Base-by-base conservation (phyloP, 2,329 filamentous ascomycete genomes). In the Penicillium sp. region DNA sequence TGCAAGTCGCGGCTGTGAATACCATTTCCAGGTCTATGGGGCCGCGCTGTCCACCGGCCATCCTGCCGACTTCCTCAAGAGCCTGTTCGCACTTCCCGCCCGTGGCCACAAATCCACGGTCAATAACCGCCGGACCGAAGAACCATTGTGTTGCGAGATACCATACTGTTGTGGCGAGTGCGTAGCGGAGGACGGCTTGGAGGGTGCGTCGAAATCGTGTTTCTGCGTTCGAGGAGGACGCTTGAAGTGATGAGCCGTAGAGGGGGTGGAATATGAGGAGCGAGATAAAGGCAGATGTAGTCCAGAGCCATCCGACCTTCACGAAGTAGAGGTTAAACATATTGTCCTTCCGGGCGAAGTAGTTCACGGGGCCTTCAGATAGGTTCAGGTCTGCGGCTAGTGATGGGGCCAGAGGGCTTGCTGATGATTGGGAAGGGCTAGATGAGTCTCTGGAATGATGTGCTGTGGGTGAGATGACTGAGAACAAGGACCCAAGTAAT, bases 331-430 rank as follows among this genome's bases (percentile, higher is more conserved):
- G 71, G 67, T 99, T 99, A 80, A 97, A 87, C 44, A 96, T 62
- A 73, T 99, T 99, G 69, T 83, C 80, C 73, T 99, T 99, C 61
- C 86, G 86, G 39, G 93, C 92, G 69, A 99, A 99, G 76, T 97
- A 99, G 66, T 75, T 76, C 46, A 71, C 64, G 1, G 69, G 63
- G 39, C 49, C 57, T 35, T 60, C 54, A 43, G 62, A 57, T 30
- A 64, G 48, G 52, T 66, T 57, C 13, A 66, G 55, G 46, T 65
- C 59, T 28, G 63, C 52, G n/a, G 61, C 60, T 46, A 66, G 56
- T 18, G 66, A 62, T 16, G 65, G 62, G 16, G 60, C 59, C 19
- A 78, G 70, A 34, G 72, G 63, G 2, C 76, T 68, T 56, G 83
- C 81, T 75, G 89, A 89, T 3, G 80, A 77, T 10, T 45, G 35